Evolutionary conservation across 805 yeast species (phyloP), one percentile per base, ranked within the genome.

Genomic region (Candida saitoana): DNA sequence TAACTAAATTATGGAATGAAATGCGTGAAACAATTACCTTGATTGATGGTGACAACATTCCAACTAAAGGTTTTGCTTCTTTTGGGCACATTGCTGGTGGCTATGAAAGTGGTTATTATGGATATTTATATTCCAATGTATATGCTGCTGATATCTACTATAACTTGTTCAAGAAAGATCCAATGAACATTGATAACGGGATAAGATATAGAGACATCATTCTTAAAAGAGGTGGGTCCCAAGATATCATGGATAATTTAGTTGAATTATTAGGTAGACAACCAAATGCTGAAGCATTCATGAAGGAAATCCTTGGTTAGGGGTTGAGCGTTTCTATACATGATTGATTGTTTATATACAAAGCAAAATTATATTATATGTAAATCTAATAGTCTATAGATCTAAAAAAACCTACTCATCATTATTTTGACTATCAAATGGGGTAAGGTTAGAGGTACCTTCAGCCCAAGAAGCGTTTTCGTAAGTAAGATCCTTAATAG

Each of bases 61-160:
- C 61, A 16, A 76, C 82, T n/a, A 77, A 73, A 45, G 93, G 93
- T 3, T 85, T 77, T 55, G 80, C 82, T 24, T 80, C 88, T 0
- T 87, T 87, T 59, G 87, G 87, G 2, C 96, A 87, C 57, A 73
- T 77, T 42, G 77, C 86, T 59, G 88, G 88, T 30, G 91, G 95
- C 14, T 87, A 87, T 60, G 91, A 86, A 41, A 80, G 90, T 8
- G 89, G 90, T 3, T 87, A 87, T 63, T 87, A 87, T 53, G 95
- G 95, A 2, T 87, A 87, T 60, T 63, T 87, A 65, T 87, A 88
- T 82, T 84, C 95, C 2, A 82, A 81, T 54, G 95, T 86, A 12
- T 87, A 82, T 68, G 93, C 95, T 1, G 77, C 87, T 5, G 96
- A 87, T 60, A 84, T 87, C 57, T 87, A 76, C 66, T 80, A 84